These are phyloP conservation scores for Symbiodinium natans DNA, from an alignment of 73 alveolate species.

Conservation along the genomic window DNA sequence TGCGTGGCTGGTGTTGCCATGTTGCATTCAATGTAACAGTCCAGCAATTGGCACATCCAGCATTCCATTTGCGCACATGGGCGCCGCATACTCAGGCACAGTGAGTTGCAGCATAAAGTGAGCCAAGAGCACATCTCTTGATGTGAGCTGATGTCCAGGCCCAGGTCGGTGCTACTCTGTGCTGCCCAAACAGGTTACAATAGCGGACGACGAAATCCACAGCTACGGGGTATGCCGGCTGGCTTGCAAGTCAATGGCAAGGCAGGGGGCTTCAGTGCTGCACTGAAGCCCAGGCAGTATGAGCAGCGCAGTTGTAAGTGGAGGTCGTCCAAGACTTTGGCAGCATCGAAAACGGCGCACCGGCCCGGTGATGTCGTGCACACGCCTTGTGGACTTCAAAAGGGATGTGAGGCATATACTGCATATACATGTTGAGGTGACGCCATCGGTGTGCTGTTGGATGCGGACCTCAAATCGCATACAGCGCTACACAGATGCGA, in stretches of 20 bases:
- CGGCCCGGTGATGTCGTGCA: neutral
- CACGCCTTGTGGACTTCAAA: too few species aligned
- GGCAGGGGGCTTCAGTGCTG: conserved; percentile 15
- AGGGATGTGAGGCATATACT: neutral
- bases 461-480: too few species aligned
- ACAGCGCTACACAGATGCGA: neutral
- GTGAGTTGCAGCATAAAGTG: too few species aligned
- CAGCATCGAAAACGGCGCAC: neutral
- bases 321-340: neutral
- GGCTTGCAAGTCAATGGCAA: conserved; percentile 66
- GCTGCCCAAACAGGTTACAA: conserved; percentile 10
- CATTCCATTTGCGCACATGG: too few species aligned
- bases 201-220: conserved; percentile 13
- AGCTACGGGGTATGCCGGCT: conserved; percentile 15
- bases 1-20: conserved; percentile 71
- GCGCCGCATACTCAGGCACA: too few species aligned
- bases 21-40: neutral
- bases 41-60: neutral
- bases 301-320: too few species aligned
- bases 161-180: too few species aligned
- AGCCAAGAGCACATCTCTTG: too few species aligned
- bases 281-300: neutral
- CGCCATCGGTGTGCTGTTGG: conserved; percentile 50
- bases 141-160: too few species aligned
- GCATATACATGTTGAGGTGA: conserved; percentile 23